Percentiles rank a stretch among this genome's conserved stretches.
Evolutionary conservation across 805 yeast species (phyloP).

Genomic region (Yueomyces sinensis): DNA sequence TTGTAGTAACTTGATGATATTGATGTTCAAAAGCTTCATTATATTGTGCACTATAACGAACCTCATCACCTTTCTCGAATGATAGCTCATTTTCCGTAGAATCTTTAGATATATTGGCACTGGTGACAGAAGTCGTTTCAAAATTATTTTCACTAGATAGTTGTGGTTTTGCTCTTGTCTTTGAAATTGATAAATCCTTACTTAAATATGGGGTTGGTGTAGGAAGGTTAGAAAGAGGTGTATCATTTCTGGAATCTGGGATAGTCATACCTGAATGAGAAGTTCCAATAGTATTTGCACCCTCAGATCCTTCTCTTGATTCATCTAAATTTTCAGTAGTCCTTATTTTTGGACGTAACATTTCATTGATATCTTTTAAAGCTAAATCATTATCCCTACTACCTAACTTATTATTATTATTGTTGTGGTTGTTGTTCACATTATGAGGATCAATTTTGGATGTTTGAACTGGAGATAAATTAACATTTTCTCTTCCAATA

Average conservation of each 20-base stretch:
- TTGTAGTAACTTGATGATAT: constrained; percentile 22
- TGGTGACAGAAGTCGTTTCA: neutral
- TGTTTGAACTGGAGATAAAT: too few species aligned
- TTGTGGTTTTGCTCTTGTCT: neutral
- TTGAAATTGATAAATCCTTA: neutral
- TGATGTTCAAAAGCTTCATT: constrained; percentile 2
- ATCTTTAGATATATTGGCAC: neutral
- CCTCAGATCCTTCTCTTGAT: too few species aligned
- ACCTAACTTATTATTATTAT: too few species aligned
- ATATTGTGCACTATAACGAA: constrained; percentile 11
- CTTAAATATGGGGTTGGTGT: neutral
- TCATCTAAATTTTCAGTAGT: neutral
- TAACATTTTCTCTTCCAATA: too few species aligned
- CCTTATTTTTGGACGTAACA: neutral
- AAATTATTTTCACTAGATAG: neutral
- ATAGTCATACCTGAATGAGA: neutral
- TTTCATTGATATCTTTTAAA: too few species aligned
- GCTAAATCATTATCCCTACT: too few species aligned
- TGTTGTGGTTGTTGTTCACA: too few species aligned
- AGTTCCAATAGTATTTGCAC: too few species aligned
- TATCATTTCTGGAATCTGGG: neutral
- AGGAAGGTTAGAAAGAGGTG: neutral
- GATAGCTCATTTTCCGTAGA: constrained; percentile 17
- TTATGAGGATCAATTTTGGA: too few species aligned
- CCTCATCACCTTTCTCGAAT: constrained; percentile 24